A percentile compares a stretch with the other conserved stretches of the same genome.
Conservation (phyloP, 1,284 basidiomycete genomes). For the Irpex lacteus region DNA sequence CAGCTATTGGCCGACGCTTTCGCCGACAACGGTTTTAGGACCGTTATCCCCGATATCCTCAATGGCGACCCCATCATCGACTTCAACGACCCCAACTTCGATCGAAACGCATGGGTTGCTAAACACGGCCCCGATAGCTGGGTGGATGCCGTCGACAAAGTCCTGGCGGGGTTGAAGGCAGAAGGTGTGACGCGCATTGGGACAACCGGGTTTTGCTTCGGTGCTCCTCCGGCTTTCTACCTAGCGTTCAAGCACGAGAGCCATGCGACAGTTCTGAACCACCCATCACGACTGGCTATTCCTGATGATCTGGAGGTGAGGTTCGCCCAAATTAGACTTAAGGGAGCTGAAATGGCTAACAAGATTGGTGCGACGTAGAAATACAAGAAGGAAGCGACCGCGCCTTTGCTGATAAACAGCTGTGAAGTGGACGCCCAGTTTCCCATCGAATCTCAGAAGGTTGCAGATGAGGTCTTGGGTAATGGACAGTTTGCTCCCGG, state of each 20-base stretch:
- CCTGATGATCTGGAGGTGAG: conserved; percentile 56
- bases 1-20: conserved; percentile 72
- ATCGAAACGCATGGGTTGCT: conserved; percentile 59
- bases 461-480: conserved; percentile 53
- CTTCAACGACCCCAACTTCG: conserved; percentile 87
- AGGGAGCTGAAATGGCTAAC: too few relatives aligned
- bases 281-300: conserved; percentile 66
- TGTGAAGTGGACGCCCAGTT: conserved; percentile 36
- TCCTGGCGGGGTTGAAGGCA: conserved; percentile 54
- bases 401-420: conserved; percentile 43
- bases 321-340: too few relatives aligned
- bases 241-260: conserved; percentile 62
- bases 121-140: conserved; percentile 46
- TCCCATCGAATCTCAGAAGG: conserved; percentile 26
- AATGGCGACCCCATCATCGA: conserved; percentile 53
- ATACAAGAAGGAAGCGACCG: conserved; percentile 27
- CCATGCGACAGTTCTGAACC: conserved; percentile 53
- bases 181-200: conserved; percentile 57
- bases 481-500: conserved; percentile 47
- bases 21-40: conserved; percentile 72
- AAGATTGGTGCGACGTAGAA: conserved; percentile 18
- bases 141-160: conserved; percentile 53
- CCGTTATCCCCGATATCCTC: conserved; percentile 56
- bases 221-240: conserved; percentile 57
- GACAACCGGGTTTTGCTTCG: conserved; percentile 71